phyloP scores from a whole-genome alignment of 441 rosid genomes.

The Hypseocharis bilobata region DNA sequence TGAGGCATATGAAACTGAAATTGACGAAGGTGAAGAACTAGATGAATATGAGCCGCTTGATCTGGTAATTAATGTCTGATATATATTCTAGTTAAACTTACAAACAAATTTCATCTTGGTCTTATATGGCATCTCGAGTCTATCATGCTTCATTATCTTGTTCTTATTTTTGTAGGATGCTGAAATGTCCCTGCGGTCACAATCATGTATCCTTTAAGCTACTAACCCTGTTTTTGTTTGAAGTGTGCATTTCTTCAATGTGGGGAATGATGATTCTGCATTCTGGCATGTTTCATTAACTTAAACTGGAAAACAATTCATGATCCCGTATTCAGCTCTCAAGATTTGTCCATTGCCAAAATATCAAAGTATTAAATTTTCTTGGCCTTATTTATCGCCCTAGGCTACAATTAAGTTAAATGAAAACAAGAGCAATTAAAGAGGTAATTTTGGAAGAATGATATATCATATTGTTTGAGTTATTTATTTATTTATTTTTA shows the following conservation, averaged over 20 bases:
- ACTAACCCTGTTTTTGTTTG: conserved; percentile 7
- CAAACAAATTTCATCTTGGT: background rate
- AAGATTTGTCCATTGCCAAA: background rate
- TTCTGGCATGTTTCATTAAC: conserved; percentile 6
- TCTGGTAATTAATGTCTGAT: conserved; percentile 34
- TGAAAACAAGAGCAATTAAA: background rate
- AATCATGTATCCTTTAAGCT: conserved; percentile 61
- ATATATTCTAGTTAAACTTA: background rate
- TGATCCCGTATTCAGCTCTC: background rate
- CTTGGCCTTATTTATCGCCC: too few species aligned
- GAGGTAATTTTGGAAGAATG: too few species aligned
- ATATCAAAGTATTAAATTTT: background rate
- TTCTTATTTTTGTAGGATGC: conserved; percentile 40
- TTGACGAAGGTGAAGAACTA: conserved; percentile 34
- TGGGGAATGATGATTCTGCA: too few species aligned
- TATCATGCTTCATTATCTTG: background rate
- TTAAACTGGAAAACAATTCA: background rate
- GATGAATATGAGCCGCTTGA: conserved; percentile 53
- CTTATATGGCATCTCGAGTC: background rate
- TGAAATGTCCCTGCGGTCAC: conserved; percentile 42
- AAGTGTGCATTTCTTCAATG: background rate
- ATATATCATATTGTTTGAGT: too few species aligned
- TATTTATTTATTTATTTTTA: too few species aligned
- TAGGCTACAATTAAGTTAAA: background rate
- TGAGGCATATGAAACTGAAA: conserved; percentile 28